These are phyloP conservation scores for Abrus pulchellus DNA, from an alignment of 306 rosid genomes.

Conservation along the genomic window DNA sequence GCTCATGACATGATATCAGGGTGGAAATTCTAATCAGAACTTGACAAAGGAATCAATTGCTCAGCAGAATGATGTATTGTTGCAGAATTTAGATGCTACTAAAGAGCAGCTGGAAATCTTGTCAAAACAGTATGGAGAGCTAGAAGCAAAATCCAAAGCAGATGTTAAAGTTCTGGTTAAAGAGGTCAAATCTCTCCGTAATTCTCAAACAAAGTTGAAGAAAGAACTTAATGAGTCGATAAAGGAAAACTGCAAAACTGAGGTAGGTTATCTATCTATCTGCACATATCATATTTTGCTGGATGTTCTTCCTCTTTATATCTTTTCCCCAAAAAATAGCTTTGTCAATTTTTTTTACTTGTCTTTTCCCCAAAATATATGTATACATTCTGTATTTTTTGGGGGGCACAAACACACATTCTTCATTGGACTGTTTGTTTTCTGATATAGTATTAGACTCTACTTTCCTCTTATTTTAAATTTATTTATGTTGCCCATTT, in stretches of 20 bases:
- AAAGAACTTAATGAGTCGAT: slow-evolving; percentile 69
- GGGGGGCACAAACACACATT: background rate
- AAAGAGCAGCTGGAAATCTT: slow-evolving; percentile 74
- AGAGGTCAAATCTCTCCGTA: slow-evolving; percentile 96
- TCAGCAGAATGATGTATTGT: slow-evolving; percentile 61
- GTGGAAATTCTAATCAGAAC: slow-evolving; percentile 54
- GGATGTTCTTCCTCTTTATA: slow-evolving; percentile 24
- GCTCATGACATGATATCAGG: slow-evolving; percentile 60
- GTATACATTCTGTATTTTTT: background rate
- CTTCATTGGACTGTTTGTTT: slow-evolving; percentile 1
- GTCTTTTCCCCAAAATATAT: background rate
- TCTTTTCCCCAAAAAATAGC: background rate
- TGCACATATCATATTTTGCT: slow-evolving; percentile 29
- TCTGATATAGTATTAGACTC: slow-evolving; percentile 27
- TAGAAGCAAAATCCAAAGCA: slow-evolving; percentile 90
- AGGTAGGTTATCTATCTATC: slow-evolving; percentile 51
- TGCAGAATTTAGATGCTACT: slow-evolving; percentile 65
- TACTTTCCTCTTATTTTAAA: slow-evolving; percentile 23
- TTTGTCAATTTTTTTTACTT: slow-evolving; percentile 2
- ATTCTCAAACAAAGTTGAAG: slow-evolving; percentile 70
- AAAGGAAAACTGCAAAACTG: slow-evolving; percentile 64
- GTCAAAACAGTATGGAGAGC: slow-evolving; percentile 79
- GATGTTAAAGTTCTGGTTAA: slow-evolving; percentile 90
- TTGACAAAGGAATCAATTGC: slow-evolving; percentile 52
- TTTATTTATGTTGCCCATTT: slow-evolving; percentile 20